Evolutionary conservation across 108 stramenopile species (phyloP).

Genomic region (Stephanodiscus minutulus): DNA sequence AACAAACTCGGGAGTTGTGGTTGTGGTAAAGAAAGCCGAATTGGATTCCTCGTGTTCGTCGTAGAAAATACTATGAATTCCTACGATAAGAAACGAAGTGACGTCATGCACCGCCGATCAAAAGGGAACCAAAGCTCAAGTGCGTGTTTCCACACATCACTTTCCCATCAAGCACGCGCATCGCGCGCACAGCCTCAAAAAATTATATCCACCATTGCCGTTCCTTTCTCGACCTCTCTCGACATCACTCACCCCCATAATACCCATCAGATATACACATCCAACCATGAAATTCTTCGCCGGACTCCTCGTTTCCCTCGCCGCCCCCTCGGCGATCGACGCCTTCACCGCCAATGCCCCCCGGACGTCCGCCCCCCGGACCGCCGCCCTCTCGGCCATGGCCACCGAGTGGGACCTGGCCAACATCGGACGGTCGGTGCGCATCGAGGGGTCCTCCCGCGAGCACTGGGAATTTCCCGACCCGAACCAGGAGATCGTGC

Average conservation of each 20-base stretch:
- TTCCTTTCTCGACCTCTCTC: background rate
- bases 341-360: slow-evolving; percentile 44
- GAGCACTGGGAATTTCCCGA: slow-evolving; percentile 59
- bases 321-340: slow-evolving; percentile 46
- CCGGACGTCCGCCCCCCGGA: slow-evolving; percentile 5
- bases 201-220: too few species aligned
- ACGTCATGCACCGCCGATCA: background rate
- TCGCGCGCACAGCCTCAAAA: background rate
- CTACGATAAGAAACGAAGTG: background rate
- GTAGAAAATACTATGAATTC: background rate
- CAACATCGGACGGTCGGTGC: slow-evolving; percentile 43
- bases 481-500: slow-evolving; percentile 56
- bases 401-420: slow-evolving; percentile 54
- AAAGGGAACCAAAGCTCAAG: background rate
- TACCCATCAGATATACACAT: background rate
- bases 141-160: background rate
- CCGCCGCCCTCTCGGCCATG: slow-evolving; percentile 20
- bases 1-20: too few species aligned
- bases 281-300: slow-evolving; percentile 49
- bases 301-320: slow-evolving; percentile 32
- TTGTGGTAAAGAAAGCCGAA: too few species aligned
- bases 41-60: too few species aligned
- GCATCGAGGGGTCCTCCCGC: slow-evolving; percentile 56
- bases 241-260: background rate
- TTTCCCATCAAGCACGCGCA: too few species aligned